Base-by-base conservation (phyloP, 108 stramenopile species). In the Parietichytrium sp. region DNA sequence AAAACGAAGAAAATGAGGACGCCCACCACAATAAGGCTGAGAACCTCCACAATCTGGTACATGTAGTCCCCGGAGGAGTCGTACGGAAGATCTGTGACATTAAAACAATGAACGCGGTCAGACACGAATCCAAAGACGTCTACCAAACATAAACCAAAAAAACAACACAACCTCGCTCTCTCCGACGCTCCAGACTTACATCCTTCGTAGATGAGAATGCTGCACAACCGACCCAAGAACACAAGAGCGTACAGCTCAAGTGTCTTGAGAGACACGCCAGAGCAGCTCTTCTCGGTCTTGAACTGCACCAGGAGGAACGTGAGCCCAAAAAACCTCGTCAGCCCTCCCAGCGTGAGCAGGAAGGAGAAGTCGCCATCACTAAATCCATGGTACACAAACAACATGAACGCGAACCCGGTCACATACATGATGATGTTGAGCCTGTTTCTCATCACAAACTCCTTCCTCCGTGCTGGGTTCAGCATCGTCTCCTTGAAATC, bases 31-130 rank as follows among this genome's bases (percentile, higher is more conserved):
- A 88, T 16, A n/a, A 99, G 85, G 30, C 93, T 86, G 84, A 88
- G 85, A 52, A 92, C 88, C 86, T 99, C 98, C 55, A 96, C 92
- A 13, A 91, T 78, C 82, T 97, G 98, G 88, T 98, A 98, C 50
- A 98, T 87, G 96, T 96, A 98, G 84, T 98, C 97, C 47, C 98
- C 98, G 29, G 93, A 93, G 82, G 96, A 94, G 85, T 99, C 98
- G 83, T 96, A 99, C n/a, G 98, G 98, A 26, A 99, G 88, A 83
- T 99, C 97, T n/a, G n/a, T n/a, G n/a, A n/a, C n/a, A n/a, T n/a
- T n/a, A n/a, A n/a, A n/a, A n/a, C n/a, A n/a, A n/a, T n/a, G n/a
- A n/a, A n/a, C n/a, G n/a, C n/a, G n/a, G n/a, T n/a, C n/a, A n/a
- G n/a, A n/a, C n/a, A n/a, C n/a, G n/a, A n/a, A n/a, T n/a, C n/a